Conservation (phyloP, 306 rosid species). For the Cucurbita argyrosperma region DNA sequence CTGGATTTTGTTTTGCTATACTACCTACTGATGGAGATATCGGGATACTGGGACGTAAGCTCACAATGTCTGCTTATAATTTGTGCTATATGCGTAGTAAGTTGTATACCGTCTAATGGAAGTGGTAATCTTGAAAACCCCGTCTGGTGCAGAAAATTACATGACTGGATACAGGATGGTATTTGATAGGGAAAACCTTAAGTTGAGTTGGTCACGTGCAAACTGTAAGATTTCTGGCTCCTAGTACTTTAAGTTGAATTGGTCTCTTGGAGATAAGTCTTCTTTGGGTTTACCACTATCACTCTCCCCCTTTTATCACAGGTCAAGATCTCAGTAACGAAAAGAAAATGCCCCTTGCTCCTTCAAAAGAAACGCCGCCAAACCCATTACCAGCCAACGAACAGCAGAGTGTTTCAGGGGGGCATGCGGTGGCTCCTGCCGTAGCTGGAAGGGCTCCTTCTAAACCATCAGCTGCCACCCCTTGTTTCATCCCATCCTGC, state of each 20-base stretch:
- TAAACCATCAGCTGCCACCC: constrained; percentile 59
- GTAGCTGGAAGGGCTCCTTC: constrained; percentile 82
- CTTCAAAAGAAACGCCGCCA: constrained; percentile 39
- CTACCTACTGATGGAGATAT: constrained; percentile 58
- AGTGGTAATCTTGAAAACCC: background rate
- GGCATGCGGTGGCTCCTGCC: constrained; percentile 66
- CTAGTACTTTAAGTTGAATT: background rate
- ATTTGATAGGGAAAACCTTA: constrained; percentile 65
- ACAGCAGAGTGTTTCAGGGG: constrained; percentile 57
- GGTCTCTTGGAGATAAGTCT: background rate
- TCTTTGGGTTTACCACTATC: background rate
- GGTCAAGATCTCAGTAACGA: constrained; percentile 67
- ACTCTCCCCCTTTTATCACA: constrained; percentile 7
- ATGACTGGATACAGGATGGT: constrained; percentile 78
- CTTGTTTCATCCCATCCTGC: constrained; percentile 13
- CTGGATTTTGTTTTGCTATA: constrained; percentile 73
- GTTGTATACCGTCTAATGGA: background rate
- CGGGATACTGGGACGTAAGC: constrained; percentile 87
- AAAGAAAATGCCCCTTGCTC: constrained; percentile 31
- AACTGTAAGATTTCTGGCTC: constrained; percentile 49
- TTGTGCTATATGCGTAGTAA: background rate
- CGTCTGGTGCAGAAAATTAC: constrained; percentile 61
- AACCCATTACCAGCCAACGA: constrained; percentile 64
- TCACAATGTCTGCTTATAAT: constrained; percentile 1
- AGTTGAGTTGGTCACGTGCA: constrained; percentile 76